These are phyloP conservation scores for Penicillium subrubescens DNA, from an alignment of 495 filamentous ascomycete species.

Conservation along the genomic window DNA sequence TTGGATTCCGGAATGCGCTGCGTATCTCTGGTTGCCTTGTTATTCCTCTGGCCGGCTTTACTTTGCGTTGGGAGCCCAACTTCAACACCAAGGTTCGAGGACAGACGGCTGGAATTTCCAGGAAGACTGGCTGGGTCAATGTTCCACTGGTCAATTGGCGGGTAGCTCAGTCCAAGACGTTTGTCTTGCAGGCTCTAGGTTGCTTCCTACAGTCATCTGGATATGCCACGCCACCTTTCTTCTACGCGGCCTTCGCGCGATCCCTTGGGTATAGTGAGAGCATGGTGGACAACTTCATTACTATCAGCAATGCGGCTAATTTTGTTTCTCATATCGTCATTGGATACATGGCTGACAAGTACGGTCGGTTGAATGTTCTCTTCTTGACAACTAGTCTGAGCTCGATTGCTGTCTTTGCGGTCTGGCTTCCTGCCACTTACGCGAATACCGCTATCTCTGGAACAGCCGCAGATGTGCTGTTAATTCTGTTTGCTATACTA, in stretches of 20 bases:
- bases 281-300: slow-evolving; percentile 50
- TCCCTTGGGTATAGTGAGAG: slow-evolving; percentile 42
- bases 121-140: slow-evolving; percentile 22
- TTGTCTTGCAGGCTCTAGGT: slow-evolving; percentile 43
- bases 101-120: slow-evolving; percentile 28
- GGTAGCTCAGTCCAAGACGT: slow-evolving; percentile 39
- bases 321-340: slow-evolving; percentile 52
- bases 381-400: slow-evolving; percentile 51
- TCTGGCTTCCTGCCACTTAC: slow-evolving; percentile 49
- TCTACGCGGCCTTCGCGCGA: slow-evolving; percentile 45
- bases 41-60: slow-evolving; percentile 47
- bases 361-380: slow-evolving; percentile 57
- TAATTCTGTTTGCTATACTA: slow-evolving; percentile 53
- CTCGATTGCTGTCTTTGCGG: slow-evolving; percentile 45
- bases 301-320: slow-evolving; percentile 57
- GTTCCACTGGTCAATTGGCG: slow-evolving; percentile 41
- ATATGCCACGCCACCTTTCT: slow-evolving; percentile 47
- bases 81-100: slow-evolving; percentile 36
- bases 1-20: slow-evolving; percentile 58
- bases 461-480: slow-evolving; percentile 37
- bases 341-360: slow-evolving; percentile 49
- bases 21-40: slow-evolving; percentile 50
- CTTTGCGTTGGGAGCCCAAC: slow-evolving; percentile 45
- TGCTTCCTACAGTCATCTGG: slow-evolving; percentile 46
- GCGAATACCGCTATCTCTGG: slow-evolving; percentile 23